Conservation (phyloP, 805 yeast genomes). For the Ogataea naganishii region DNA sequence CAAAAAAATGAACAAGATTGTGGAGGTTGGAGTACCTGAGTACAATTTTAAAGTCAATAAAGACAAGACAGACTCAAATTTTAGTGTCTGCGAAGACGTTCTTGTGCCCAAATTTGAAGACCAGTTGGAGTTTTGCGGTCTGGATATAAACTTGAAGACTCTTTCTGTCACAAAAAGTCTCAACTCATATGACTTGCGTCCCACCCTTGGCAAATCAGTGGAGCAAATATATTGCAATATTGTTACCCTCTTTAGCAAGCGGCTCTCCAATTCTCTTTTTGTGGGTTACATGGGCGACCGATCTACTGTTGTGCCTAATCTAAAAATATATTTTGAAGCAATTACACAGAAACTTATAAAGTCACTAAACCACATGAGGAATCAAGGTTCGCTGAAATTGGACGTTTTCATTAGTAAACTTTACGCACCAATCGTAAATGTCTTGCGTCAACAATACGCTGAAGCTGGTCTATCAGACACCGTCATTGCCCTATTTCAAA, state of each 20-base stretch:
- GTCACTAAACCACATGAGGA: constrained; percentile 9
- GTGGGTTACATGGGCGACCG: constrained; percentile 13
- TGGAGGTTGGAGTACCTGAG: constrained; percentile 29
- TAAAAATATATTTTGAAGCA: constrained; percentile 8
- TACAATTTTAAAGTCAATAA: constrained; percentile 33
- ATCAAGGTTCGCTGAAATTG: constrained; percentile 3
- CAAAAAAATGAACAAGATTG: constrained; percentile 15
- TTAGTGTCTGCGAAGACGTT: no score
- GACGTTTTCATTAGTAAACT: no score
- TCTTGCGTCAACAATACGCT: no score
- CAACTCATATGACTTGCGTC: constrained; percentile 10
- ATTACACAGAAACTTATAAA: constrained; percentile 10
- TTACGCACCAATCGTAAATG: constrained; percentile 1
- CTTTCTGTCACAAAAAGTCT: constrained; percentile 28
- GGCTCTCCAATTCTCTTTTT: constrained; percentile 24
- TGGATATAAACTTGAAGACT: constrained; percentile 23
- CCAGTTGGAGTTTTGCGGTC: constrained; percentile 32
- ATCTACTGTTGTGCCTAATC: constrained; percentile 13
- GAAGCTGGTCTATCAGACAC: no score
- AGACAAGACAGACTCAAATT: constrained; percentile 26
- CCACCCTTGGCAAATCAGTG: constrained; percentile 8
- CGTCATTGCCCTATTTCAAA: no score
- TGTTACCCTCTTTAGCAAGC: constrained; percentile 18
- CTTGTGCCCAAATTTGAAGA: no score
- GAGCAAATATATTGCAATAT: constrained; percentile 16